Conservation (phyloP, 345 rosid species). For the Populus nigra region DNA sequence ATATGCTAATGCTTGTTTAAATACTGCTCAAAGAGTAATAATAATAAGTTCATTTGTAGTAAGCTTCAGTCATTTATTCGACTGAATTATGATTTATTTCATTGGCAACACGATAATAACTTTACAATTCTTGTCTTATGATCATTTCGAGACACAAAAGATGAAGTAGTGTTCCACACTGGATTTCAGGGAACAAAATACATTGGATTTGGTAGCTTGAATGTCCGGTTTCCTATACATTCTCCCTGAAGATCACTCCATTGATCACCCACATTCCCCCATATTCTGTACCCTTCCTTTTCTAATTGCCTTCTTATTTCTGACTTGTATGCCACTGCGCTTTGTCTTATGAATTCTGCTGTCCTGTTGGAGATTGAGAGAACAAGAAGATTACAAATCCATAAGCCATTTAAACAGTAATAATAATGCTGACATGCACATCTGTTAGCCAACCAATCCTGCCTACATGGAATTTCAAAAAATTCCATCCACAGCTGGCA, state of each 20-base stretch:
- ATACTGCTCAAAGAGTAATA: not conserved
- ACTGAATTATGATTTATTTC: not conserved
- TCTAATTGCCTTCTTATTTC: slow-evolving; percentile 48
- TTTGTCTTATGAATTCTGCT: slow-evolving; percentile 41
- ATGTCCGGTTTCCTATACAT: slow-evolving; percentile 59
- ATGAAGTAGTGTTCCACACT: not conserved
- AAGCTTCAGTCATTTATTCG: not conserved
- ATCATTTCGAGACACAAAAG: not conserved
- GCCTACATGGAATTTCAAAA: not conserved
- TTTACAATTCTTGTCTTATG: not conserved
- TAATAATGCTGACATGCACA: not conserved
- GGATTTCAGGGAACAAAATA: slow-evolving; percentile 58
- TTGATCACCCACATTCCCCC: slow-evolving; percentile 89
- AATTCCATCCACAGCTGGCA: not conserved
- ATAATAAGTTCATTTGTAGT: not conserved
- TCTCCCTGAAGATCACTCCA: slow-evolving; percentile 87
- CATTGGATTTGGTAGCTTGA: slow-evolving; percentile 91
- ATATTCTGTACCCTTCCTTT: slow-evolving; percentile 65
- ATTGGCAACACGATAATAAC: not conserved
- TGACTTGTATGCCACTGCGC: slow-evolving; percentile 59
- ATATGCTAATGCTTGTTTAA: not conserved
- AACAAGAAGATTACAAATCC: not conserved
- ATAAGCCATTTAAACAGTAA: not conserved
- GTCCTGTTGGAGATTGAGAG: slow-evolving; percentile 34
- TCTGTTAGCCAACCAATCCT: not conserved